A percentile compares a stretch with the other conserved stretches of the same genome.
These are phyloP conservation scores for Alternaria gaisen DNA, from an alignment of 2,329 filamentous ascomycete species.

Conservation along the genomic window DNA sequence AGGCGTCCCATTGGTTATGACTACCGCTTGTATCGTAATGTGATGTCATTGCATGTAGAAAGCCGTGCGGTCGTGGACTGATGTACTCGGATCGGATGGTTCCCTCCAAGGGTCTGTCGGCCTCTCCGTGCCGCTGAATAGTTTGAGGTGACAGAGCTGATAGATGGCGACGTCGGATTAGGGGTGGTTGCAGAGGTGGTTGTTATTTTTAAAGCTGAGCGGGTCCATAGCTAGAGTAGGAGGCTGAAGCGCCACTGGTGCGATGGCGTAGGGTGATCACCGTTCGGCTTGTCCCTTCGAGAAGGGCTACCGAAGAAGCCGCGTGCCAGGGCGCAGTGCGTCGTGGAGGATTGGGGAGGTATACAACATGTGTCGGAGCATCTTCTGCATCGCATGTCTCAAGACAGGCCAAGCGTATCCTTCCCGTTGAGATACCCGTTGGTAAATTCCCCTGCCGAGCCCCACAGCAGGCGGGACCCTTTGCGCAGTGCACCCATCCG, in stretches of 20 bases:
- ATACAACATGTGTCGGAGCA: not conserved
- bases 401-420: slow-evolving; percentile 1
- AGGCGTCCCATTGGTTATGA: slow-evolving; percentile 8
- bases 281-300: slow-evolving; percentile 28
- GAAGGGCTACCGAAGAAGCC: slow-evolving; percentile 23
- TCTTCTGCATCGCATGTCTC: not conserved
- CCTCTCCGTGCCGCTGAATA: not conserved
- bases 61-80: slow-evolving; percentile 7
- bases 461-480: slow-evolving; percentile 17
- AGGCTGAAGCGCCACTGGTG: slow-evolving; percentile 1
- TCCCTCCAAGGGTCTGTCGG: not conserved
- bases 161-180: slow-evolving; percentile 27
- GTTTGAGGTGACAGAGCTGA: too few relatives aligned
- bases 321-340: slow-evolving; percentile 4
- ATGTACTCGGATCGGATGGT: slow-evolving; percentile 2
- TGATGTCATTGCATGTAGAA: slow-evolving; percentile 12
- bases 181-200: slow-evolving; percentile 12
- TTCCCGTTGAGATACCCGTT: not conserved
- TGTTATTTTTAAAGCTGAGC: slow-evolving; percentile 24
- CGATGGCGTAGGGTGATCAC: slow-evolving; percentile 19
- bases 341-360: not conserved
- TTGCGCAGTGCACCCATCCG: slow-evolving; percentile 10
- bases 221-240: slow-evolving; percentile 7
- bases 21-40: not conserved
- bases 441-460: slow-evolving; percentile 13